Base-by-base conservation (phyloP, 1,284 basidiomycete species). In the Ceratobasidium sp. region DNA sequence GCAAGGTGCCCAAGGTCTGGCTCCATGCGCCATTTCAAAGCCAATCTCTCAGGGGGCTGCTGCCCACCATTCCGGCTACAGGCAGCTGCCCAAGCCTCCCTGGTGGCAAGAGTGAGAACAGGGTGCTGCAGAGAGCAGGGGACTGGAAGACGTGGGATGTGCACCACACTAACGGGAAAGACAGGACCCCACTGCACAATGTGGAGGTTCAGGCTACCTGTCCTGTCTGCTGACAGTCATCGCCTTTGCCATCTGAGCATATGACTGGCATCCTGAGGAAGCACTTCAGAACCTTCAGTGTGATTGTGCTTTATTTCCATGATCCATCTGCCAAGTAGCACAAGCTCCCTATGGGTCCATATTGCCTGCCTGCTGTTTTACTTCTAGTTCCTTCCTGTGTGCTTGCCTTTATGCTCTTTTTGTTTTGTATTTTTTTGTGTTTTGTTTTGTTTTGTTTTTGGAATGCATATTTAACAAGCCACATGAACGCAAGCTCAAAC, bases 301-400 rank as follows among this genome's bases (percentile, higher is more conserved):
- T 51, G 13, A 31, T 68, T 0, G 65, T 68, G 31, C 65, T 29
- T 8, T 68, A 68, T 41, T 68, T 68, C 34, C 34, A n/a, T n/a
- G n/a, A n/a, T n/a, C n/a, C n/a, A n/a, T n/a, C n/a, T n/a, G n/a
- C n/a, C n/a, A n/a, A n/a, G n/a, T n/a, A n/a, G n/a, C n/a, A n/a
- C n/a, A n/a, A n/a, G n/a, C n/a, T n/a, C n/a, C n/a, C n/a, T n/a
- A n/a, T n/a, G n/a, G n/a, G n/a, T n/a, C n/a, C n/a, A n/a, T n/a
- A n/a, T n/a, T n/a, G n/a, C n/a, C n/a, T n/a, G n/a, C n/a, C n/a
- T n/a, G n/a, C n/a, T n/a, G n/a, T n/a, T n/a, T n/a, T n/a, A n/a
- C n/a, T n/a, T n/a, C n/a, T n/a, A n/a, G n/a, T n/a, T n/a, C n/a
- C n/a, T n/a, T n/a, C n/a, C n/a, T n/a, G n/a, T n/a, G n/a, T n/a